These are phyloP conservation scores for Sonneratia alba DNA, from an alignment of 345 rosid genomes.

Conservation along the genomic window DNA sequence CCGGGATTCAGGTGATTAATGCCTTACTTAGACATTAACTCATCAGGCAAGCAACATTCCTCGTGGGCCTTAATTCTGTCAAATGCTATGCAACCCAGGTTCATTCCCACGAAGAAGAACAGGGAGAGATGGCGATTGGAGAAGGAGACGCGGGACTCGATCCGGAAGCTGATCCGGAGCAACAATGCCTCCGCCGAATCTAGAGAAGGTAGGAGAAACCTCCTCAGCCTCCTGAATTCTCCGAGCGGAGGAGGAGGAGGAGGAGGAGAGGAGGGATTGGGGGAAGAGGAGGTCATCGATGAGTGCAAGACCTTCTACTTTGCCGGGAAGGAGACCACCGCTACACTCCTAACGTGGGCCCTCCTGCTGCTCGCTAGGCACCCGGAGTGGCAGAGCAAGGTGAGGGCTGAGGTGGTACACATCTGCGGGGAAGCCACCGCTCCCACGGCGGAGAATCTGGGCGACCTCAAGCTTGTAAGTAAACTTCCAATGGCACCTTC, in stretches of 20 bases:
- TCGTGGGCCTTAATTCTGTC: background rate
- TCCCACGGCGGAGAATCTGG: conserved; percentile 34
- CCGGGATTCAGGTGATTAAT: conserved; percentile 67
- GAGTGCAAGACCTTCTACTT: conserved; percentile 88
- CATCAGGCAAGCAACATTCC: too few relatives aligned
- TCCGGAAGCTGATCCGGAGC: conserved; percentile 35
- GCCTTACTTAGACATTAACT: background rate
- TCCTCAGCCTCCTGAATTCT: conserved; percentile 37
- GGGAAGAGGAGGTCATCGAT: conserved; percentile 59
- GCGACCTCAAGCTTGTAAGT: conserved; percentile 62
- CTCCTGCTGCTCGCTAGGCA: conserved; percentile 55
- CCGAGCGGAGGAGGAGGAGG: conserved; percentile 25
- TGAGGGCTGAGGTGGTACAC: conserved; percentile 52
- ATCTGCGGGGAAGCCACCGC: conserved; percentile 24
- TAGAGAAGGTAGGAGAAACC: conserved; percentile 32
- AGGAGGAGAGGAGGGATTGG: conserved; percentile 41
- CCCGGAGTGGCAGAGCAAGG: conserved; percentile 75
- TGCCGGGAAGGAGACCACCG: conserved; percentile 82
- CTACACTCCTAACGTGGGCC: conserved; percentile 56
- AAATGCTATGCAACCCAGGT: conserved; percentile 24
- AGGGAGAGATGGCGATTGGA: conserved; percentile 62
- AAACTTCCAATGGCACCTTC: background rate
- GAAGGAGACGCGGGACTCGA: conserved; percentile 50
- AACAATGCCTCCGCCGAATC: conserved; percentile 13
- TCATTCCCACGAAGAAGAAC: conserved; percentile 70